Conservation (phyloP, 1,139 yeast species). For the Diutina siamensis region DNA sequence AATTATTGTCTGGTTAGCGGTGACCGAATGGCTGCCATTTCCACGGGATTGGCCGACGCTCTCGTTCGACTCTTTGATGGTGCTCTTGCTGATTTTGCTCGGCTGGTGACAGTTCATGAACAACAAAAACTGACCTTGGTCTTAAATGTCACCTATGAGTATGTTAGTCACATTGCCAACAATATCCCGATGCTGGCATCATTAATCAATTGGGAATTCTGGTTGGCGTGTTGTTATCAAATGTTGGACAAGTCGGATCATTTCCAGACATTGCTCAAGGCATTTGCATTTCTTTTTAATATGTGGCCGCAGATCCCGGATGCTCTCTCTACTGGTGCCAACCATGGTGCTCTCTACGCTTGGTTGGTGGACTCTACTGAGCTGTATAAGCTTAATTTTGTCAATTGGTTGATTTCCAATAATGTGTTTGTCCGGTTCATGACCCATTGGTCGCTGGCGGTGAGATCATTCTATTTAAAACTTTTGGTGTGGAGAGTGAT, state of each 20-base stretch:
- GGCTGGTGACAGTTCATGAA: conserved; percentile 34
- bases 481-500: conserved; percentile 58
- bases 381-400: conserved; percentile 34
- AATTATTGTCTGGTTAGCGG: conserved; percentile 14
- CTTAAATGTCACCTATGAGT: conserved; percentile 35
- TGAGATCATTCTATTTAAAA: conserved; percentile 57
- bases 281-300: conserved; percentile 57
- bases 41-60: not conserved
- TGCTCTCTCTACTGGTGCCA: conserved; percentile 8
- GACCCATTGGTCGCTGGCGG: conserved; percentile 72
- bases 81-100: conserved; percentile 26
- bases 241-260: conserved; percentile 52
- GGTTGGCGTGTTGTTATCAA: conserved; percentile 51
- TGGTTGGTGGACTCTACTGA: conserved; percentile 29
- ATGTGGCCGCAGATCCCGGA: conserved; percentile 65
- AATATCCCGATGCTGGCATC: conserved; percentile 16
- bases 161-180: conserved; percentile 26
- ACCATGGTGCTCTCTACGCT: conserved; percentile 4
- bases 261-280: conserved; percentile 49
- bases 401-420: conserved; percentile 42
- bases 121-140: conserved; percentile 31
- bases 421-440: conserved; percentile 44
- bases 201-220: conserved; percentile 55
- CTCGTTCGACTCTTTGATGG: conserved; percentile 18
- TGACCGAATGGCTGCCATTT: not conserved